These are phyloP conservation scores for Phytopythium boreale DNA, from an alignment of 352 stramenopile genomes.

Conservation along the genomic window DNA sequence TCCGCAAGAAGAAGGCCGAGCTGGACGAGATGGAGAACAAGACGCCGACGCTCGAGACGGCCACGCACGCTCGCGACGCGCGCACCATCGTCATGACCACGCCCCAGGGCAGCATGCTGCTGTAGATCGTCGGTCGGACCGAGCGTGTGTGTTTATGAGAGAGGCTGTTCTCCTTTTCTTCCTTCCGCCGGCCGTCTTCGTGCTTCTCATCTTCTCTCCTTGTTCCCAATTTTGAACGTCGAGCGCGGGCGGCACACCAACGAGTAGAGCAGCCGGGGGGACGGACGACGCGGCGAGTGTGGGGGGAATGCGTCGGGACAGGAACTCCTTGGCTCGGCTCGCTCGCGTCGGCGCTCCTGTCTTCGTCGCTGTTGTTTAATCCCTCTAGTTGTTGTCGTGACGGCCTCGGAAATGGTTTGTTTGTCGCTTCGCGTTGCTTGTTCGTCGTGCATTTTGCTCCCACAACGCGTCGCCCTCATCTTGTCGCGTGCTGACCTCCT, in stretches of 20 bases:
- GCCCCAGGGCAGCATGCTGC: conserved; percentile 36
- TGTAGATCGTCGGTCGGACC: conserved; percentile 18
- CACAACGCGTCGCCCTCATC: neutral
- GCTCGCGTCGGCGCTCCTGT: neutral
- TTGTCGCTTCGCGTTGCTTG: neutral
- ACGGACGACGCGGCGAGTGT: neutral
- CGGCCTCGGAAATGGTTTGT: neutral
- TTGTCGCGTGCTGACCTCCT: neutral
- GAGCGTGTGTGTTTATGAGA: conserved; percentile 1
- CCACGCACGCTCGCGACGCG: conserved; percentile 14
- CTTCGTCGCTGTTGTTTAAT: neutral
- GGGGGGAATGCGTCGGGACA: neutral
- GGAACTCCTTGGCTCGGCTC: neutral
- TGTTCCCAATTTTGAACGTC: neutral
- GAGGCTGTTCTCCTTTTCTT: neutral
- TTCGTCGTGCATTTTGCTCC: neutral
- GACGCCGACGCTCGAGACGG: conserved; percentile 28
- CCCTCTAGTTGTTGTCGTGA: neutral
- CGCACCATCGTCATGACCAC: conserved; percentile 46
- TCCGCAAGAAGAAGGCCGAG: conserved; percentile 55
- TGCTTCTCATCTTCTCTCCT: neutral
- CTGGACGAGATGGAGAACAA: conserved; percentile 61
- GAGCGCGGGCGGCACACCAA: neutral
- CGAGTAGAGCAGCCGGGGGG: neutral
- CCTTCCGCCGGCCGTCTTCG: neutral